phyloP scores from a whole-genome alignment of 139 green algal genomes.

The Coccomyxa sp. region DNA sequence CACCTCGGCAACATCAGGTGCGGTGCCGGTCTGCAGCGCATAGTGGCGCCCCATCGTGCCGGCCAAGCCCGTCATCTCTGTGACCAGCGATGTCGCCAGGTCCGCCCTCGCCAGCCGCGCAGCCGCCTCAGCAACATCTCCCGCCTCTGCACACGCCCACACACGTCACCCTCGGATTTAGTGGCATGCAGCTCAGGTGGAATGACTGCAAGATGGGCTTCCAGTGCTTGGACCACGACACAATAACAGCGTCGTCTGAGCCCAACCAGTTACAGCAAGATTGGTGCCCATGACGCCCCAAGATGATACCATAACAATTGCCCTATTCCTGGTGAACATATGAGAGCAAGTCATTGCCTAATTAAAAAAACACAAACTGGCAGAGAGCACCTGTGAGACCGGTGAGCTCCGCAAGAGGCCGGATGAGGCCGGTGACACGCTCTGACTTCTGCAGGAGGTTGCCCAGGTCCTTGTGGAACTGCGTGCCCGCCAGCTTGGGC shows the following conservation, averaged over 20 bases:
- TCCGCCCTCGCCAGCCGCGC: slow-evolving; percentile 80
- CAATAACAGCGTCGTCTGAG: too few species aligned
- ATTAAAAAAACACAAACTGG: too few species aligned
- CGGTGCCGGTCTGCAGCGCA: slow-evolving; percentile 14
- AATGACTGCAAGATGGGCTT: too few species aligned
- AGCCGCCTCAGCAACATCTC: slow-evolving; percentile 41
- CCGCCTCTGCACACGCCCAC: neutral
- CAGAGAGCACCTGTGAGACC: neutral
- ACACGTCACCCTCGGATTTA: neutral
- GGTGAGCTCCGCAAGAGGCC: neutral
- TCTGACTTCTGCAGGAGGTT: slow-evolving; percentile 87
- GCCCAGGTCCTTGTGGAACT: slow-evolving; percentile 94
- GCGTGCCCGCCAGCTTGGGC: slow-evolving; percentile 67
- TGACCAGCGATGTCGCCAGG: slow-evolving; percentile 87
- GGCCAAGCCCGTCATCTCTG: slow-evolving; percentile 95
- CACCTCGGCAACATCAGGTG: neutral
- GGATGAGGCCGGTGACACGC: slow-evolving; percentile 63
- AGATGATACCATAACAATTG: too few species aligned
- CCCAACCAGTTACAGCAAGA: too few species aligned
- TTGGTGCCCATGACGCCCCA: too few species aligned
- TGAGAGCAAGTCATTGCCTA: too few species aligned
- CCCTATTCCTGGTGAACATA: too few species aligned
- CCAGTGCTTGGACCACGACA: too few species aligned
- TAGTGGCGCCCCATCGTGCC: slow-evolving; percentile 93
- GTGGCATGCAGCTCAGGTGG: too few species aligned